These are phyloP conservation scores for Fusarium sp. DNA, from an alignment of 2,329 filamentous ascomycete genomes.

Conservation along the genomic window DNA sequence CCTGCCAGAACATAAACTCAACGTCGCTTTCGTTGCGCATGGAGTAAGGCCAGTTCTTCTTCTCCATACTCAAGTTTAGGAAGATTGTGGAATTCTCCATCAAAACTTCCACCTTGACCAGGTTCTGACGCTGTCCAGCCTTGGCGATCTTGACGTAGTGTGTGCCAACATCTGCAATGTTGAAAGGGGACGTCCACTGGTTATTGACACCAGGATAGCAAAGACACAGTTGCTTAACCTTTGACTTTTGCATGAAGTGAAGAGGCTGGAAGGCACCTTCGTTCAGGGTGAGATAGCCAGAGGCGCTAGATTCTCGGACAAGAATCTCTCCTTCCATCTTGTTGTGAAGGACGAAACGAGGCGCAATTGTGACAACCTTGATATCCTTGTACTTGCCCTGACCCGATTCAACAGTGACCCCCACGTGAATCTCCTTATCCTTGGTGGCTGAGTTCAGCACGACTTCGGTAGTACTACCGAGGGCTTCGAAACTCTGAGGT, in stretches of 20 bases:
- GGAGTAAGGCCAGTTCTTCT: conserved; percentile 96
- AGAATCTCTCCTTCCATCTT: conserved; percentile 89
- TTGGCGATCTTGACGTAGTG: conserved; percentile 95
- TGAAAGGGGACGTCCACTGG: conserved; percentile 97
- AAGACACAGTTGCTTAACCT: conserved; percentile 88
- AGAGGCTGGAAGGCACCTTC: conserved; percentile 85
- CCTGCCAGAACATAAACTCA: conserved; percentile 97
- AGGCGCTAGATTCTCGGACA: conserved; percentile 91
- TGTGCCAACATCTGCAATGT: conserved; percentile 93
- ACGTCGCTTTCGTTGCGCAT: conserved; percentile 98
- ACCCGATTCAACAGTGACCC: conserved; percentile 88
- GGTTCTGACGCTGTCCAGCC: conserved; percentile 86
- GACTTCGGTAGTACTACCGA: conserved; percentile 92
- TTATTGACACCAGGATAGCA: conserved; percentile 96
- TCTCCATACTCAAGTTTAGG: conserved; percentile 89
- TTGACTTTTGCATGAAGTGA: conserved; percentile 86
- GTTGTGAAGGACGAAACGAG: conserved; percentile 94
- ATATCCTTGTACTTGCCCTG: conserved; percentile 98
- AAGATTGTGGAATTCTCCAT: conserved; percentile 96
- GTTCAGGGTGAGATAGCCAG: conserved; percentile 82
- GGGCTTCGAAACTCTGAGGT: conserved; percentile 96
- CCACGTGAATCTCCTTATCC: conserved; percentile 87
- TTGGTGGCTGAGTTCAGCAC: conserved; percentile 79
- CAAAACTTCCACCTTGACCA: conserved; percentile 88
- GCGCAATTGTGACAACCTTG: conserved; percentile 92